A percentile compares a stretch with the other conserved stretches of the same genome.
phyloP scores from a whole-genome alignment of 2,329 filamentous ascomycete species.

The Colletotrichum sansevieriae region DNA sequence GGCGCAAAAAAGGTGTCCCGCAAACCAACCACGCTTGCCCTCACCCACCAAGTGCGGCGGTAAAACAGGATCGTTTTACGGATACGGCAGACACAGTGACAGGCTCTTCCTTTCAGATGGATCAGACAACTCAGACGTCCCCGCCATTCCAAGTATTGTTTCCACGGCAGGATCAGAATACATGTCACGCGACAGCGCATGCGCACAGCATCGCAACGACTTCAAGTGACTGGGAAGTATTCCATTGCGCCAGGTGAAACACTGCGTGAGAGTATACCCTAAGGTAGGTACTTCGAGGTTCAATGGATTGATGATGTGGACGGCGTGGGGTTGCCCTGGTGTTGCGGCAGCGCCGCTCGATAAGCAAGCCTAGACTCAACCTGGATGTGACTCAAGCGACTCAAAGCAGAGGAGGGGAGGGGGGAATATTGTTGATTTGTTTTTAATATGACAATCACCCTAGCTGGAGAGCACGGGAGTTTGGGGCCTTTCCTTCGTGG shows the following conservation, averaged over 20 bases:
- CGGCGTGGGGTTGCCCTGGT: conserved; percentile 35
- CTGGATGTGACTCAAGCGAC: not conserved
- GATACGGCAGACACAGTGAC: too few relatives aligned
- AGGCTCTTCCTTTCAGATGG: not conserved
- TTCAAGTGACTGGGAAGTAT: conserved; percentile 1
- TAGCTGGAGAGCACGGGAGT: not conserved
- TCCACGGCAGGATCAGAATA: conserved; percentile 18
- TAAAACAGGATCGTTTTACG: too few relatives aligned
- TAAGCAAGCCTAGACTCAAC: conserved; percentile 18
- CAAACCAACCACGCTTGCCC: not conserved
- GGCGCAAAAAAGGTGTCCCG: conserved; percentile 17
- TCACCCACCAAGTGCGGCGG: too few relatives aligned
- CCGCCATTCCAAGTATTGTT: conserved; percentile 32
- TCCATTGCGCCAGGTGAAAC: not conserved
- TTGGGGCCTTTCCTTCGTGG: conserved; percentile 10
- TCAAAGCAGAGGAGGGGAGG: not conserved
- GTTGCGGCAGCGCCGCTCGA: conserved; percentile 18
- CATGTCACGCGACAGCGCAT: conserved; percentile 30
- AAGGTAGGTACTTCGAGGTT: not conserved
- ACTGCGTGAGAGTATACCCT: not conserved
- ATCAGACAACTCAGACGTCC: conserved; percentile 21
- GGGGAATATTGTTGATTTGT: conserved; percentile 19
- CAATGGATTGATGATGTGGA: conserved; percentile 1
- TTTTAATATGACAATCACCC: conserved; percentile 2
- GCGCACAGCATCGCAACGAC: conserved; percentile 29